These are phyloP conservation scores for Lycium barbarum DNA, from an alignment of 257 asterid species.

Conservation along the genomic window DNA sequence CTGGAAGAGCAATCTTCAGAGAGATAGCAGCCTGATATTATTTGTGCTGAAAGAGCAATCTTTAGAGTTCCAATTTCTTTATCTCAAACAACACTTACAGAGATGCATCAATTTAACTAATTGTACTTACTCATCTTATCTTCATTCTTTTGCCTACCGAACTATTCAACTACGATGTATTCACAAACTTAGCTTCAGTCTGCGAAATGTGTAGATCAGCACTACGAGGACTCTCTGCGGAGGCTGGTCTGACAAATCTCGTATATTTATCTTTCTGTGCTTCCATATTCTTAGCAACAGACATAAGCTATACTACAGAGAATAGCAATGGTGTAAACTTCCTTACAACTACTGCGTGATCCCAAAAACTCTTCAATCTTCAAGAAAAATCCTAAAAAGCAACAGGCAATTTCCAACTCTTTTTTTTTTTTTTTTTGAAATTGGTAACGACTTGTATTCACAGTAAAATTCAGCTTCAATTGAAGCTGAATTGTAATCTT, in stretches of 20 bases:
- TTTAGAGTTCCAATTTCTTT: not conserved
- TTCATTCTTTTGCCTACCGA: not conserved
- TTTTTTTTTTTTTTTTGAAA: no score
- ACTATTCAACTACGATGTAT: not conserved
- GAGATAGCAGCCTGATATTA: no score
- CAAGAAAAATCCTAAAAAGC: not conserved
- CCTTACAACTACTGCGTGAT: not conserved
- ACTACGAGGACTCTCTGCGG: not conserved
- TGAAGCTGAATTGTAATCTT: no score
- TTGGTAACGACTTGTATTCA: no score
- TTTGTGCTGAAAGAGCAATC: not conserved
- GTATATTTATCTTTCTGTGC: not conserved
- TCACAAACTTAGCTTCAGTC: not conserved
- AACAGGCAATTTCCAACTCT: not conserved
- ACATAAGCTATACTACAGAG: not conserved
- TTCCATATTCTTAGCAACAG: not conserved
- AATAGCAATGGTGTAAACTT: not conserved
- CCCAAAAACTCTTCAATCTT: not conserved
- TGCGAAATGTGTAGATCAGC: not conserved
- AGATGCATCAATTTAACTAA: not conserved
- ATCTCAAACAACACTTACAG: not conserved
- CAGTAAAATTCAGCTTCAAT: no score
- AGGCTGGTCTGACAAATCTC: not conserved
- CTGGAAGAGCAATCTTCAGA: not conserved
- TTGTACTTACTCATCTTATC: not conserved